A percentile compares a stretch with the other conserved stretches of the same genome.
phyloP scores from a whole-genome alignment of 2,329 filamentous ascomycete genomes.

The Monosporascus sp. region DNA sequence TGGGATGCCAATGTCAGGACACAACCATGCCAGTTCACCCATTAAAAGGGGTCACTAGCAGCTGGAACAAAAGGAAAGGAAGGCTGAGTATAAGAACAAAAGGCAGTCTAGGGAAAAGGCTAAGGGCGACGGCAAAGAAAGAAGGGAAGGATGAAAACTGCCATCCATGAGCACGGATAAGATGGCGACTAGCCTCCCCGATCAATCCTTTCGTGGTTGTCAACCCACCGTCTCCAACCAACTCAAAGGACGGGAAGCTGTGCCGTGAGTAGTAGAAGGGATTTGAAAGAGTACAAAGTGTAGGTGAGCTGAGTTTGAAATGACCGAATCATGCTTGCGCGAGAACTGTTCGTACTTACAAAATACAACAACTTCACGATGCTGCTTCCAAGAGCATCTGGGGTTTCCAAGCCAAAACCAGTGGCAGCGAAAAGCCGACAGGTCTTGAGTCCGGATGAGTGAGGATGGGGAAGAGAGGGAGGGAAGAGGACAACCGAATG shows the following conservation, averaged over 20 bases:
- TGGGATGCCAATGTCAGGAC: neutral
- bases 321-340: conserved; percentile 2
- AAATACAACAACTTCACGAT: conserved; percentile 15
- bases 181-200: neutral
- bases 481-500: conserved; percentile 2
- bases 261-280: too few relatives aligned
- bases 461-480: conserved; percentile 12
- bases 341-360: conserved; percentile 8
- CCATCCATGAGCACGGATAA: neutral
- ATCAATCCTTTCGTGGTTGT: too few relatives aligned
- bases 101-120: neutral
- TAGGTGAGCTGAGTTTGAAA: too few relatives aligned
- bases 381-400: conserved; percentile 9
- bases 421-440: conserved; percentile 14
- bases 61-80: neutral
- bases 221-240: too few relatives aligned
- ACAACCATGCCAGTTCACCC: neutral
- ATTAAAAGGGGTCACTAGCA: neutral
- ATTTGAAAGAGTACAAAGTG: too few relatives aligned
- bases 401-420: conserved; percentile 16
- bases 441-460: conserved; percentile 12
- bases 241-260: too few relatives aligned
- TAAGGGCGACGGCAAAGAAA: neutral
- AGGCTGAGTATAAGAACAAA: neutral
- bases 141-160: neutral